Base-by-base conservation (phyloP, 495 filamentous ascomycete genomes). In the Trichodelitschia bisporula region DNA sequence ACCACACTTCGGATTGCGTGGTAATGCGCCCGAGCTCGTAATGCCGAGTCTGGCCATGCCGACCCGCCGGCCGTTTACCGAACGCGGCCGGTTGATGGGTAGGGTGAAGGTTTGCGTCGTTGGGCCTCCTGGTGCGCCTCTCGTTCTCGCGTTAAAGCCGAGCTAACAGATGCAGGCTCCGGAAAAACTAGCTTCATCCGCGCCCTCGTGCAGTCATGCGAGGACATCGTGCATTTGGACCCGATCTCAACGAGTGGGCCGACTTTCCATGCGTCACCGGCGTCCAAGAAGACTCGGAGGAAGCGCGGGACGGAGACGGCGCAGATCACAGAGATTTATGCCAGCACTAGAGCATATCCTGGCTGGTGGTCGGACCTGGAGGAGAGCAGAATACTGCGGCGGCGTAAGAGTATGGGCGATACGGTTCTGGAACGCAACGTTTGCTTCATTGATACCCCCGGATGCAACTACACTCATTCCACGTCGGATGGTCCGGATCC, bases 11-110 rank as follows among this genome's bases (percentile, higher is more conserved):
- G 30, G 18, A 26, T 10, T n/a, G 6, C 9, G n/a, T 30, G 54
- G 51, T 32, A 69, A 62, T 39, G 66, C 65, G 12, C 79, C 84
- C 18, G 84, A 95, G 49, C 63, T 99, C 11, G 74, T 99, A 38
- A 99, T 99, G 89, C 86, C 86, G 5, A 90, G 79, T 47, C 78
- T 99, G 40, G 73, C 66, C 39, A 92, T 99, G 69, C 89, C 86
- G 19, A 82, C 72, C 45, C 69, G 86, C 30, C 63, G 86, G 28
- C 86, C 86, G 1, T 95, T 99, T 48, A 95, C 86, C 4, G 65
- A 77, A 31, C 66, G 61, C 36, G 86, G 86, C 12, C 86, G 76
- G 55, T 61, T 58, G 29, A 65, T 95, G 53, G 84, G 82, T 3
- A 64, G 72, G 32, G 54, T 95, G 40, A 95, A 93, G 56, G 57